Evolutionary conservation across 805 yeast species (phyloP).

Genomic region (Starmerella tilneyi): DNA sequence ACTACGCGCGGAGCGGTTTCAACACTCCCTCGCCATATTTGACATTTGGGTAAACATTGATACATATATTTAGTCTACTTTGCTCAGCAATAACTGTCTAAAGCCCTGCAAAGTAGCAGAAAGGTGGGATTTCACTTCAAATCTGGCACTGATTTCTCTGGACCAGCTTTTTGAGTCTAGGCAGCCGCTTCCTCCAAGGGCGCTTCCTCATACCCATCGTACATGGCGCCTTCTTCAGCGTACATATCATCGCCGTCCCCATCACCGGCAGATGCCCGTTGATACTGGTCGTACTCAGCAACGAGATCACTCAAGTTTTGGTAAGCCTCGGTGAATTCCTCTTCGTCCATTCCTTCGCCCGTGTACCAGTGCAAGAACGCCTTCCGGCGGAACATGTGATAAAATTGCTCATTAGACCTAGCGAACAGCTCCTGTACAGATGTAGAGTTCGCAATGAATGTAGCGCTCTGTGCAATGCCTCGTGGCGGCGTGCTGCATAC

Average conservation of each 20-base stretch:
- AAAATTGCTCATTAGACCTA: conserved; percentile 82
- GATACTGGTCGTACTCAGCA: conserved; percentile 88
- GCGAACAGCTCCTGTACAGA: conserved; percentile 87
- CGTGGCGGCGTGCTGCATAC: conserved; percentile 88
- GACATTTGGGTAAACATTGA: too few species aligned
- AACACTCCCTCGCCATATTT: too few species aligned
- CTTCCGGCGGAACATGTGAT: conserved; percentile 85
- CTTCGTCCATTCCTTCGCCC: conserved; percentile 92
- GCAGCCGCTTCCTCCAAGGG: conserved; percentile 8
- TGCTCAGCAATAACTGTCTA: too few species aligned
- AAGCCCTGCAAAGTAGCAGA: too few species aligned
- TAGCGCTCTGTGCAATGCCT: conserved; percentile 79
- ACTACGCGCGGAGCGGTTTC: too few species aligned
- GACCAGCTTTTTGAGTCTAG: neutral
- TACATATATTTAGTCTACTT: too few species aligned
- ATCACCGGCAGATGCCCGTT: conserved; percentile 70
- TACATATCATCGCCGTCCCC: conserved; percentile 49
- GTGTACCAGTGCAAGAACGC: conserved; percentile 97
- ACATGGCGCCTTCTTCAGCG: neutral
- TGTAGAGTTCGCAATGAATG: conserved; percentile 89
- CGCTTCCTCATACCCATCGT: conserved; percentile 4
- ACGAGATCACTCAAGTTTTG: conserved; percentile 85
- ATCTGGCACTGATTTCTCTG: too few species aligned
- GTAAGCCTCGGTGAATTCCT: conserved; percentile 91
- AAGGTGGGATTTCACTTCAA: too few species aligned